phyloP scores from a whole-genome alignment of 768 basidiomycete species.

The Mycena amicta region DNA sequence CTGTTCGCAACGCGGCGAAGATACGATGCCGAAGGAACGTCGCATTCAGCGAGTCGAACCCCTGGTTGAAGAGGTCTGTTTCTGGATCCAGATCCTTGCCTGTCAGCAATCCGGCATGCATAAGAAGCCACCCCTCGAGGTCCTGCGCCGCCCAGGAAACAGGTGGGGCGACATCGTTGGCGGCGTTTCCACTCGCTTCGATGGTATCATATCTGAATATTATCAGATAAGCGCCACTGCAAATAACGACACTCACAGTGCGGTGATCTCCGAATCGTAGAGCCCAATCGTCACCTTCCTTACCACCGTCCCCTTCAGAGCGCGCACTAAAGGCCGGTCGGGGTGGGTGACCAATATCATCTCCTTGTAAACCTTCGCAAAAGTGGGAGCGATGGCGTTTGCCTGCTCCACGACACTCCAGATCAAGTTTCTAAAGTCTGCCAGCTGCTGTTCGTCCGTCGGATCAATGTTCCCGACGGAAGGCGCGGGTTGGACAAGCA shows the following conservation, averaged over 20 bases:
- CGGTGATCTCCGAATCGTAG: neutral
- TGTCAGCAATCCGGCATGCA: constrained; percentile 23
- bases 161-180: constrained; percentile 19
- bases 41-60: constrained; percentile 41
- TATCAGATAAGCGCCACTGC: too few species aligned
- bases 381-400: constrained; percentile 42
- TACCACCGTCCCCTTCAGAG: constrained; percentile 50
- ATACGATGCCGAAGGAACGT: constrained; percentile 43
- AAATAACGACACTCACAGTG: too few species aligned
- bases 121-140: constrained; percentile 24
- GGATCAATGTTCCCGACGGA: constrained; percentile 2
- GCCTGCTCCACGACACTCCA: constrained; percentile 46
- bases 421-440: constrained; percentile 24
- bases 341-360: constrained; percentile 46
- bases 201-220: constrained; percentile 27
- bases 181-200: constrained; percentile 21
- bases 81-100: constrained; percentile 12
- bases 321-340: constrained; percentile 43
- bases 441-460: constrained; percentile 20
- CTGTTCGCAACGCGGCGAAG: constrained; percentile 30
- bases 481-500: constrained; percentile 23
- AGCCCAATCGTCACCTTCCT: constrained; percentile 31
- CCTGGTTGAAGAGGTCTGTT: constrained; percentile 35
- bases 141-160: constrained; percentile 17
- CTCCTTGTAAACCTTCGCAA: constrained; percentile 51